Evolutionary conservation across 805 yeast genomes (phyloP), one percentile per base, ranked within the genome.

Genomic region (Metschnikowia koreensis): DNA sequence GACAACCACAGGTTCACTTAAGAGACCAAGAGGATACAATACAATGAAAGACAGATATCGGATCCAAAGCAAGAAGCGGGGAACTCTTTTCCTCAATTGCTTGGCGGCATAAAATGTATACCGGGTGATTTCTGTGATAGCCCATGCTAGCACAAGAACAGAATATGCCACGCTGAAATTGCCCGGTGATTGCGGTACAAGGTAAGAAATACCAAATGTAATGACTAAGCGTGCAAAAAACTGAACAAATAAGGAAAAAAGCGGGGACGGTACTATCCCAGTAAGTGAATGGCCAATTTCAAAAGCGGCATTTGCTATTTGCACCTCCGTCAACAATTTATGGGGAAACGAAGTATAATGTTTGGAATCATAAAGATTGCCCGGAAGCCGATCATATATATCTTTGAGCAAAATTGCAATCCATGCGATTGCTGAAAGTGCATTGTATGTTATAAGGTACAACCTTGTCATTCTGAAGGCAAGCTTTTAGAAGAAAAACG

Each of bases 11-110:
- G 63, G 61, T 56, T 68, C 73, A 26, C 65, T 50, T 11, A 62
- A 7, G 15, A 69, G 57, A 1, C 73, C 74, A 47, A 63, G 36
- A 1, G 73, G 73, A 47, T 70, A 70, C 39, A 70, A 54, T 16
- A 68, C 57, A 13, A 66, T 44, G 44, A 68, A 69, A 1, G 65
- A 56, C 33, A 65, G 57, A 57, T 70, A 69, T 29, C 74, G 53
- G 27, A 66, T 49, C 70, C 70, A 68, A 31, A 56, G 50, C 27
- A 68, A 44, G 46, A 46, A 41, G 36, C 38, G 36, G 3, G 71
- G 71, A 26, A 59, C 53, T 1, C 10, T 22, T 22, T 22, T 27
- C 3, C 41, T 48, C 7, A 29, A 40, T n/a, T 54, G 50, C 46
- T 69, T 69, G 40, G 56, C 42, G 3, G 57, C 58, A 46, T 67